A percentile compares a stretch with the other conserved stretches of the same genome.
phyloP scores from a whole-genome alignment of 257 asterid species.

The Rehmannia glutinosa region DNA sequence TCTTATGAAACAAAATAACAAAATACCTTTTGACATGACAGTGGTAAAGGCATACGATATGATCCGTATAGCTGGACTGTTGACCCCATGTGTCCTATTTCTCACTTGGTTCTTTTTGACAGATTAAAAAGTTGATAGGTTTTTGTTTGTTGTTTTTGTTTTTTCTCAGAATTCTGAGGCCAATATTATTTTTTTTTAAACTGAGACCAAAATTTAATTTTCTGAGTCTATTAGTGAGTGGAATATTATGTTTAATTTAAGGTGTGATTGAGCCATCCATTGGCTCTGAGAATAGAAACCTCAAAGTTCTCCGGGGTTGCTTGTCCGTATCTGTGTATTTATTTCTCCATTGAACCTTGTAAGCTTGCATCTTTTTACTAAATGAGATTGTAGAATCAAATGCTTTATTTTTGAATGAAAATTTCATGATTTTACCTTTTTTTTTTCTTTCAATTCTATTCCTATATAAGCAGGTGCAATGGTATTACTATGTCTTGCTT shows the following conservation, averaged over 20 bases:
- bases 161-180: neutral
- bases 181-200: neutral
- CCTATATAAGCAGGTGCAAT: constrained; percentile 64
- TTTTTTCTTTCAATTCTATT: neutral
- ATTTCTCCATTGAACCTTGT: neutral
- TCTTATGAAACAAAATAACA: neutral
- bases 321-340: neutral
- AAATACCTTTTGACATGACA: constrained; percentile 17
- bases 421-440: no score
- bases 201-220: neutral
- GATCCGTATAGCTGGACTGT: constrained; percentile 93
- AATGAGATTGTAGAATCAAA: neutral
- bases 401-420: neutral
- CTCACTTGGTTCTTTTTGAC: constrained; percentile 83
- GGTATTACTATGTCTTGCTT: constrained; percentile 83
- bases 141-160: no score
- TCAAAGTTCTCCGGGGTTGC: neutral
- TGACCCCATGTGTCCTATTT: constrained; percentile 94
- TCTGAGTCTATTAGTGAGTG: neutral
- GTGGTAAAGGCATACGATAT: constrained; percentile 97
- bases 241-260: neutral
- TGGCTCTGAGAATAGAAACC: neutral
- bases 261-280: neutral
- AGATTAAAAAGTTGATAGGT: constrained; percentile 56
- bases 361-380: neutral